These are phyloP conservation scores for Penicillium lividum DNA, from an alignment of 495 filamentous ascomycete genomes.

Conservation along the genomic window DNA sequence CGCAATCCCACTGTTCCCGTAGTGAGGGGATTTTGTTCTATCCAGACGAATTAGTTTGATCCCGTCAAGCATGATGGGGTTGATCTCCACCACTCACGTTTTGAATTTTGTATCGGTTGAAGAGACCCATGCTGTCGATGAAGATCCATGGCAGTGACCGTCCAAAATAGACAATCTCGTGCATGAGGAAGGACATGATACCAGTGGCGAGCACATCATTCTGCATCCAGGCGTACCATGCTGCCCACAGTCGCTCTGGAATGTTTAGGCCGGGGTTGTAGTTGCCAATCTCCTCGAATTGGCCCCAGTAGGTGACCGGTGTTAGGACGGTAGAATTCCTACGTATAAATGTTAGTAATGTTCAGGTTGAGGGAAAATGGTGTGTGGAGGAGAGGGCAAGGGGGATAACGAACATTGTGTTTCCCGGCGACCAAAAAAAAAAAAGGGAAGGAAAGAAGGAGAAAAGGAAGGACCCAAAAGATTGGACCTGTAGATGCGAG, in stretches of 20 bases:
- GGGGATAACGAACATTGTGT: conserved; percentile 6
- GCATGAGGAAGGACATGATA: conserved; percentile 95
- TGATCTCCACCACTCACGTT: conserved; percentile 54
- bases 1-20: conserved; percentile 92
- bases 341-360: not conserved
- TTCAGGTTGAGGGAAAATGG: not conserved
- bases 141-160: conserved; percentile 91
- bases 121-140: conserved; percentile 81
- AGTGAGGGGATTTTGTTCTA: conserved; percentile 88
- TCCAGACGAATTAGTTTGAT: not conserved
- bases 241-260: conserved; percentile 83
- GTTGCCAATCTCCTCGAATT: conserved; percentile 83
- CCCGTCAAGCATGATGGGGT: no score
- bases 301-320: conserved; percentile 69
- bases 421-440: conserved; percentile 3
- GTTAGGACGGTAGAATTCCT: conserved; percentile 59
- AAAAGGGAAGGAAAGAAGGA: not conserved
- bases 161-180: conserved; percentile 93
- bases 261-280: conserved; percentile 87
- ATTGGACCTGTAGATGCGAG: not conserved
- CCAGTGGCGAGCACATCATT: conserved; percentile 95
- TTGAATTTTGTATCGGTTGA: conserved; percentile 94
- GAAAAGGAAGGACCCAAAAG: not conserved
- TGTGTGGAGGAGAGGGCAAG: not conserved
- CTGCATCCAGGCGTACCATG: conserved; percentile 98